phyloP scores from a whole-genome alignment of 2,329 filamentous ascomycete genomes.

The Knufia fluminis region DNA sequence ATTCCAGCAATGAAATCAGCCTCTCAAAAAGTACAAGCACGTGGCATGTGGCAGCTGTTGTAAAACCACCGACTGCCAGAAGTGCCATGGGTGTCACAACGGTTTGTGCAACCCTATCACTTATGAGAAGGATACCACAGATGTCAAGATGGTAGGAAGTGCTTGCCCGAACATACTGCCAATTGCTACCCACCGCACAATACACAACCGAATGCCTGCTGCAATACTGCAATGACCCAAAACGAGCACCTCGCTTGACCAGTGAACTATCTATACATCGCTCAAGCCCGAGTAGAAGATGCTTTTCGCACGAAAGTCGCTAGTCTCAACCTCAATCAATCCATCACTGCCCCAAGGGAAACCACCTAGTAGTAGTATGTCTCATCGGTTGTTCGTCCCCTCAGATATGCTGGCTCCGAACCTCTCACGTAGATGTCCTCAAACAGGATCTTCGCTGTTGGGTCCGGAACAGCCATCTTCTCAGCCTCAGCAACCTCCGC shows the following conservation, averaged over 20 bases:
- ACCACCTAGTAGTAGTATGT: slow-evolving; percentile 63
- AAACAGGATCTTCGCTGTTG: slow-evolving; percentile 72
- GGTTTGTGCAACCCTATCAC: too few relatives aligned
- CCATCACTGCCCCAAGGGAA: background rate
- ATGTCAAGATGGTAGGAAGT: too few relatives aligned
- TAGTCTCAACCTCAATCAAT: background rate
- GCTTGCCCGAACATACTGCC: background rate
- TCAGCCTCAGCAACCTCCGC: slow-evolving; percentile 85
- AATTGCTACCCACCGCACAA: background rate
- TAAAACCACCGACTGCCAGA: too few relatives aligned
- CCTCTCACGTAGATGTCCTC: slow-evolving; percentile 94
- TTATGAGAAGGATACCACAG: too few relatives aligned
- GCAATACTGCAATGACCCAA: background rate
- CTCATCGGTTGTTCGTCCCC: slow-evolving; percentile 83
- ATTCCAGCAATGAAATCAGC: background rate
- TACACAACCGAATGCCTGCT: background rate
- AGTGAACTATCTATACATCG: slow-evolving; percentile 7
- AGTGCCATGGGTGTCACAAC: too few relatives aligned
- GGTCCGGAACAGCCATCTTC: slow-evolving; percentile 71
- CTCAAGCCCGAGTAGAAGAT: slow-evolving; percentile 4
- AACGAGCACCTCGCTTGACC: background rate
- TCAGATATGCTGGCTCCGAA: slow-evolving; percentile 77
- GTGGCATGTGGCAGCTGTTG: background rate
- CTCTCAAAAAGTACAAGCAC: background rate
- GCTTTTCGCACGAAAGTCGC: slow-evolving; percentile 46